A percentile compares a stretch with the other conserved stretches of the same genome.
Evolutionary conservation across 257 asterid genomes (phyloP).

Genomic region (Jacaranda mimosifolia): DNA sequence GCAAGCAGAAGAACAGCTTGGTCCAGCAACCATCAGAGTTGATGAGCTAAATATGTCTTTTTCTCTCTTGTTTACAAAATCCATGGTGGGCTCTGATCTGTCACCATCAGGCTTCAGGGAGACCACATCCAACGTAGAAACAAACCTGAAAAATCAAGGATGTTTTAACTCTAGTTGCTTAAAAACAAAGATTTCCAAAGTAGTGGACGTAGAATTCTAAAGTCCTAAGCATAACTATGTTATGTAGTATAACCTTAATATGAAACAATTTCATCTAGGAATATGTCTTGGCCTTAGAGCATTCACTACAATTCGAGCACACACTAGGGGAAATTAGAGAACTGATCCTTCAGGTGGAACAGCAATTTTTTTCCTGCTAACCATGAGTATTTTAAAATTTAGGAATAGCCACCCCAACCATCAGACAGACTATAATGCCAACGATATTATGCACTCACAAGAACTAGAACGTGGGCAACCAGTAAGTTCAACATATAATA

Average conservation of each 20-base stretch:
- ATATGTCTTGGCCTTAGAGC: neutral
- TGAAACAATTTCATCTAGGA: constrained; percentile 24
- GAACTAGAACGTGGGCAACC: neutral
- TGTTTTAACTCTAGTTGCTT: neutral
- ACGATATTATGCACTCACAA: neutral
- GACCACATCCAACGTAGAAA: constrained; percentile 79
- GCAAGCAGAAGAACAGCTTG: constrained; percentile 55
- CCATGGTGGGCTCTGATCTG: constrained; percentile 52
- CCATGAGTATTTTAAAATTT: neutral
- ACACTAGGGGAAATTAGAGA: constrained; percentile 3
- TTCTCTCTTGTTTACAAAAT: constrained; percentile 48
- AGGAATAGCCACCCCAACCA: neutral
- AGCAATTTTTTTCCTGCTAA: neutral
- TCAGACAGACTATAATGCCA: neutral
- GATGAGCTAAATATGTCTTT: constrained; percentile 75
- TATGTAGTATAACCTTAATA: constrained; percentile 8
- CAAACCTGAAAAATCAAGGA: constrained; percentile 63
- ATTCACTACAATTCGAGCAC: constrained; percentile 9
- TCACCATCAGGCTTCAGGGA: constrained; percentile 85
- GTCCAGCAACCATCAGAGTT: constrained; percentile 87
- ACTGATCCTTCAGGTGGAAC: constrained; percentile 15
- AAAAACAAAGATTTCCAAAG: constrained; percentile 15
- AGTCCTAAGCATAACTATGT: constrained; percentile 24
- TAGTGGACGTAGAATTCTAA: neutral
- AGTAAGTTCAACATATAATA: constrained; percentile 8